Percentiles rank a stretch among this genome's conserved stretches.
These are phyloP conservation scores for Phyllosticta citribraziliensis DNA, from an alignment of 2,329 filamentous ascomycete genomes.

Conservation along the genomic window DNA sequence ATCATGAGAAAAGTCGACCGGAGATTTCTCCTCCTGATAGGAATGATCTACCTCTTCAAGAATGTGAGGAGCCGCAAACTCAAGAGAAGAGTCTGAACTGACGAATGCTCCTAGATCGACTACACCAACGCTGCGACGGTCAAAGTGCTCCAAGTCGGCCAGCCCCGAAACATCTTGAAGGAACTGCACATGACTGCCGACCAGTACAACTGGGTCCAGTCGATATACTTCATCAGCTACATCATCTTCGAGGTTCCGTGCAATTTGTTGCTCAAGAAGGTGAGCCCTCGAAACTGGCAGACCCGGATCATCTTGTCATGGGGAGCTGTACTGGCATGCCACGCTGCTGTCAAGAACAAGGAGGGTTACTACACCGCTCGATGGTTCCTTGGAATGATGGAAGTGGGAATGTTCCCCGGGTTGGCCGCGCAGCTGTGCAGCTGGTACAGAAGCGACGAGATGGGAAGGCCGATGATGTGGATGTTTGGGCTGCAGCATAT, in stretches of 20 bases:
- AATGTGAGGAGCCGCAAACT: slow-evolving; percentile 10
- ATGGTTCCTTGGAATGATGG: slow-evolving; percentile 19
- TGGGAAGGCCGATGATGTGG: slow-evolving; percentile 25
- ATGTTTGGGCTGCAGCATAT: slow-evolving; percentile 26
- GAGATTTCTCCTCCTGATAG: slow-evolving; percentile 16
- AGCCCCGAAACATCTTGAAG: slow-evolving; percentile 13
- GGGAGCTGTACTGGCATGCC: slow-evolving; percentile 20
- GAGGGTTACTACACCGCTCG: slow-evolving; percentile 19
- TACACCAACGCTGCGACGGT: slow-evolving; percentile 17
- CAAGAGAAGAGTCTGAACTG: neutral
- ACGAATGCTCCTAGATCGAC: slow-evolving; percentile 14
- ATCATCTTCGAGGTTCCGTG: slow-evolving; percentile 21
- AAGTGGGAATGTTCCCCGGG: slow-evolving; percentile 20
- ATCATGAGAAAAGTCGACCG: slow-evolving; percentile 19
- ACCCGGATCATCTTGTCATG: slow-evolving; percentile 21
- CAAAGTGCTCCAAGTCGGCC: slow-evolving; percentile 17
- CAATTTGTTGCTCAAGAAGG: slow-evolving; percentile 29
- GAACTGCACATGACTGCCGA: slow-evolving; percentile 17
- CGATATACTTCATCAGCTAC: slow-evolving; percentile 18
- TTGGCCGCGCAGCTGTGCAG: slow-evolving; percentile 26
- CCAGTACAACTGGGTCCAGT: slow-evolving; percentile 18
- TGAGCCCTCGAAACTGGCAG: slow-evolving; percentile 28
- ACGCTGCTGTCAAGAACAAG: slow-evolving; percentile 20
- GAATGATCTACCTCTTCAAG: slow-evolving; percentile 19
- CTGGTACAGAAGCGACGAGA: slow-evolving; percentile 30